Evolutionary conservation across 495 filamentous ascomycete species (phyloP), one percentile per base, ranked within the genome.

Genomic region (Neurospora discreta): DNA sequence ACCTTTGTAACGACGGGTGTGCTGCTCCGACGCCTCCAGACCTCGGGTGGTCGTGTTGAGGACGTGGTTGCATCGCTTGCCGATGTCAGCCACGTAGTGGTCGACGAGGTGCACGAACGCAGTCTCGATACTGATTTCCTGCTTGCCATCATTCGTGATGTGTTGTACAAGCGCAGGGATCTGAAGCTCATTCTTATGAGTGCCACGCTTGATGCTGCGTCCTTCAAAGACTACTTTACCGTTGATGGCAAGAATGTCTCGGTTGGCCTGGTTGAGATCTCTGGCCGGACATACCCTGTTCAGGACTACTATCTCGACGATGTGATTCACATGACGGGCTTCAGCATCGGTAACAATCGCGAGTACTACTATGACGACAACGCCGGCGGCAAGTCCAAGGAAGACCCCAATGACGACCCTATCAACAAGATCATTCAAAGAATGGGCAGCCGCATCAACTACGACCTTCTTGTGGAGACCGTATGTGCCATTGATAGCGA

Each of bases 1-100:
- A 95, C 92, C 0, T 99, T 99, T 78, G 92, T 98, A 46, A 99
- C 95, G 0, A 98, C 95, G 36, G 95, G 95, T 87, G 95, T 99
- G n/a, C 83, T 99, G 44, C 86, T 99, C 18, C 84, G 96, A 70
- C 88, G 93, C 8, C 84, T 99, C 44, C 95, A 99, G 79, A 95
- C 92, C 1, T 92, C 92, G 23, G 92, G 93, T 38, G 92, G 91
- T 43, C 85, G 88, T 39, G 86, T 87, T 60, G 88, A 92, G 13
- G 93, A 95, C 75, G 87, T 97, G 7, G 89, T 92, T 16, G 88
- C 89, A 67, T 92, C 91, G 72, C 80, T 99, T 15, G 90, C 92
- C 11, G 92, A 97, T 80, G 90, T 98, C 69, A 97, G 92, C 71
- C 96, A 99, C 81, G 89, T 99, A 23, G 91, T 98, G 23, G 92